These are phyloP conservation scores for Telfairia occidentalis DNA, from an alignment of 331 rosid genomes.

Conservation along the genomic window DNA sequence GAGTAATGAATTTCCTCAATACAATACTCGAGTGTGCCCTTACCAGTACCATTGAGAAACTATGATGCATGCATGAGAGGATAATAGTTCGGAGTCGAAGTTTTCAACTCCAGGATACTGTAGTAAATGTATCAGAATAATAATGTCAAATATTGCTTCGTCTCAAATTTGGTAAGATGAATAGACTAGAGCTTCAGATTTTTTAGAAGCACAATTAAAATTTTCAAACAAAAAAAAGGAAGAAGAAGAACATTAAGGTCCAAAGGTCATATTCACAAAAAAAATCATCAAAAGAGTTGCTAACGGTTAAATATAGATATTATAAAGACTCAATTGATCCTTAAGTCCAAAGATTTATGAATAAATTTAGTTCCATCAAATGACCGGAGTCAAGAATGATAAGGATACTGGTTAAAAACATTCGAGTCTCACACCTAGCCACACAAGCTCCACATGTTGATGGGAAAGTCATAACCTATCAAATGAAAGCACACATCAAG, in stretches of 20 bases:
- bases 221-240: neutral
- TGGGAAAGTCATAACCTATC: constrained; percentile 97
- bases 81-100: neutral
- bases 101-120: neutral
- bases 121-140: neutral
- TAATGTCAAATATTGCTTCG: neutral
- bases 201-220: neutral
- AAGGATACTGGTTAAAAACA: constrained; percentile 88
- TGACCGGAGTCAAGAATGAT: neutral
- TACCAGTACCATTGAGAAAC: neutral
- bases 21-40: neutral
- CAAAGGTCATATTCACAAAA: neutral
- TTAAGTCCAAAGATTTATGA: neutral
- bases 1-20: neutral
- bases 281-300: neutral
- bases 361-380: neutral
- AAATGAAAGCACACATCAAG: constrained; percentile 14
- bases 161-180: neutral
- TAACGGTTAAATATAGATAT: too few relatives aligned
- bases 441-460: constrained; percentile 83
- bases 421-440: constrained; percentile 71
- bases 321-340: neutral
- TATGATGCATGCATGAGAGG: neutral
- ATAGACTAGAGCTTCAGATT: neutral
- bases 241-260: too few relatives aligned